Percentiles rank a stretch among this genome's conserved stretches.
phyloP scores from a whole-genome alignment of 768 basidiomycete genomes.

The Hericium coralloides region DNA sequence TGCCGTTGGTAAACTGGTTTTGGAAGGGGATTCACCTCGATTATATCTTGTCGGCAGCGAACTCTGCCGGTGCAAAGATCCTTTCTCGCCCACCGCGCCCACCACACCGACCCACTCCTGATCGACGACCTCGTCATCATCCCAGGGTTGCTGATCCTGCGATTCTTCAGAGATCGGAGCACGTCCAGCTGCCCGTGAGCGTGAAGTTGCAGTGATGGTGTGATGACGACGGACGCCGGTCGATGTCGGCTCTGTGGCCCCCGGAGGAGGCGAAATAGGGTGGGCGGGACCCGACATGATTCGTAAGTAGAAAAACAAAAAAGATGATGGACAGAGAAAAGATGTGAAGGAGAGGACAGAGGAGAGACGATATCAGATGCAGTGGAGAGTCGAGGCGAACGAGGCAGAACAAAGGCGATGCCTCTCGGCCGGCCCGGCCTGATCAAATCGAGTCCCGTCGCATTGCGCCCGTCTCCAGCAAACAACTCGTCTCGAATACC shows the following conservation, averaged over 20 bases:
- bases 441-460: neutral
- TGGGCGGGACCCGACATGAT: conserved; percentile 9
- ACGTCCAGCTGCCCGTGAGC: conserved; percentile 9
- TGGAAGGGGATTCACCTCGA: conserved; percentile 4
- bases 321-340: neutral
- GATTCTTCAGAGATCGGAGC: conserved; percentile 13
- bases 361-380: neutral
- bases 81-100: conserved; percentile 13
- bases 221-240: conserved; percentile 13
- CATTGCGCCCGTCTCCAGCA: neutral
- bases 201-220: conserved; percentile 14
- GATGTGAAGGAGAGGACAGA: neutral
- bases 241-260: neutral
- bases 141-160: conserved; percentile 12
- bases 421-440: neutral
- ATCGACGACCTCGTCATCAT: conserved; percentile 10
- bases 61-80: conserved; percentile 14
- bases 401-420: neutral
- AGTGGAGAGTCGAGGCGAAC: neutral
- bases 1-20: neutral
- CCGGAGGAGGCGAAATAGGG: conserved; percentile 13
- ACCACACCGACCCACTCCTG: conserved; percentile 8
- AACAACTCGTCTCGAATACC: too few species aligned
- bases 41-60: conserved; percentile 15
- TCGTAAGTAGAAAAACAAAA: neutral